These are phyloP conservation scores for Diaporthe eres DNA, from an alignment of 2,329 filamentous ascomycete genomes.

Conservation along the genomic window DNA sequence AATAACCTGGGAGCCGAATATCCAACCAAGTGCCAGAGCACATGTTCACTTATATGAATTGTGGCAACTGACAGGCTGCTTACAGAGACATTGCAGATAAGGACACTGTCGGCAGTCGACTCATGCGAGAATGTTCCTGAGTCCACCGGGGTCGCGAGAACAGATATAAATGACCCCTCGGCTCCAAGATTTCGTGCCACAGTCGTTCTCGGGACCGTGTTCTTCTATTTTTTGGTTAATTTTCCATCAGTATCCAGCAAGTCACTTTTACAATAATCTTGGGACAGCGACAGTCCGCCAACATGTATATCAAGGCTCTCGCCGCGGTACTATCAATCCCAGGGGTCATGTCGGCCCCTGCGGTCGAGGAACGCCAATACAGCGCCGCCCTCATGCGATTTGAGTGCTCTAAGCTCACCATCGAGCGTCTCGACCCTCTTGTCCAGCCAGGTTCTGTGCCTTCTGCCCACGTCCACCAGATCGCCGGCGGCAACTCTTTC, in stretches of 20 bases:
- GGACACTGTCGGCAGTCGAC: neutral
- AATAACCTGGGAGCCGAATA: neutral
- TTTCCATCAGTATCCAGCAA: neutral
- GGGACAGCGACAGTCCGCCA: neutral
- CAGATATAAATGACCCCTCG: neutral
- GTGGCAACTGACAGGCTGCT: neutral
- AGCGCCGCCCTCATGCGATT: constrained; percentile 22
- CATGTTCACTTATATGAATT: neutral
- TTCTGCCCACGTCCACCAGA: constrained; percentile 33
- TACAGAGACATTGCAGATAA: neutral
- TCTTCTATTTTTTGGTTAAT: neutral
- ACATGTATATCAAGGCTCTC: constrained; percentile 5
- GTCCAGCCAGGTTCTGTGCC: constrained; percentile 31
- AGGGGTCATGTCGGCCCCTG: constrained; percentile 13
- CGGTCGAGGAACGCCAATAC: constrained; percentile 17
- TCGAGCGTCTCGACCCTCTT: constrained; percentile 48
- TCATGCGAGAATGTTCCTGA: neutral
- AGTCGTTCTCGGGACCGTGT: too few species aligned
- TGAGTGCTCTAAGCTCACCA: constrained; percentile 44
- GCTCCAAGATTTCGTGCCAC: neutral
- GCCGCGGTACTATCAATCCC: neutral
- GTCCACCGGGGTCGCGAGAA: neutral
- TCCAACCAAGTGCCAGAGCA: neutral
- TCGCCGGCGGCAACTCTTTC: constrained; percentile 31
- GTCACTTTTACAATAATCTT: neutral